Evolutionary conservation across 1,139 yeast species (phyloP), one percentile per base, ranked within the genome.

Genomic region (Yamadazyma triangularis): DNA sequence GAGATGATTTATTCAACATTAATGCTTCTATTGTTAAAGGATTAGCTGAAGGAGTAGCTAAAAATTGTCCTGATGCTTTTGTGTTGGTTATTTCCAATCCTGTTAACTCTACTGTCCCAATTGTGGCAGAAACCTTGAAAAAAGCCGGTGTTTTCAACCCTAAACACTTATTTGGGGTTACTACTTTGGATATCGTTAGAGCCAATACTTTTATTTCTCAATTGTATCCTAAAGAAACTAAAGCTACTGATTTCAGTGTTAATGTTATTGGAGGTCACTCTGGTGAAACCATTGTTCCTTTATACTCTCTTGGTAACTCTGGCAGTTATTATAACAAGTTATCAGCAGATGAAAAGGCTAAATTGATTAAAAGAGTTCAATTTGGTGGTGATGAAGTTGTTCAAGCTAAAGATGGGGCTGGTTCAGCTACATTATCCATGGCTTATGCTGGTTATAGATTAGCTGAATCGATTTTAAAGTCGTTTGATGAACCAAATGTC

Each of bases 301-400:
- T 91, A 64, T 70, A 89, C 59, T 86, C 96, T 34, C 39, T 64
- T 35, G 70, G 72, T 43, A 50, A 51, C 40, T 54, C 73, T 44
- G 58, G 80, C 40, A 55, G 67, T 33, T 66, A 59, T 33, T 77
- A 68, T 56, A 58, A 59, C 35, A 50, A 63, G 40, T 64, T 76
- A 49, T 59, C 64, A 32, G 64, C 59, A 29, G 82, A 77, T 42
- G 68, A 73, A 49, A 70, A 78, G 48, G 79, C 86, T 46, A 79
- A 78, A 38, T 75, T 89, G 58, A 77, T 87, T 60, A 77, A 87
- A 76, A 82, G 97, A 72, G 91, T 89, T 56, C 97, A 89, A 71
- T 89, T 88, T 53, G 97, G 96, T 64, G 97, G 97, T 73, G 97
- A 89, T 59, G 97, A 89, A 71, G 97, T 91, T 50, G 97, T 91